Evolutionary conservation across 768 basidiomycete species (phyloP).

Genomic region (Suillus fuscotomentosus): DNA sequence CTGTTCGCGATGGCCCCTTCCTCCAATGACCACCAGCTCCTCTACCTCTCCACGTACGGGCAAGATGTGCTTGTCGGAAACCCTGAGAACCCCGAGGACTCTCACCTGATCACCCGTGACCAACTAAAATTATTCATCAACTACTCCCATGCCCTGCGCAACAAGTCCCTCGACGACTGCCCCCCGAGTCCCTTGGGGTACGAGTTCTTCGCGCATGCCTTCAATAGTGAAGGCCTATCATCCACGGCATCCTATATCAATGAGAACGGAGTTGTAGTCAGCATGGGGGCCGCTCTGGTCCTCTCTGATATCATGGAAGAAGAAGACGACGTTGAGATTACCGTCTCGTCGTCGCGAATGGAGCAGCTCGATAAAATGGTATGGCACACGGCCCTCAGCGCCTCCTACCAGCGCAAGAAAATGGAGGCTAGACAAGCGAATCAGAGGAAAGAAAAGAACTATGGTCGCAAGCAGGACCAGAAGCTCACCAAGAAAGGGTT

Average conservation of each 20-base stretch:
- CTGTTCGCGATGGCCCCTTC: neutral
- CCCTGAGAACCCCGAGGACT: neutral
- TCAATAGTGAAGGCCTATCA: neutral
- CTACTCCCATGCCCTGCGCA: neutral
- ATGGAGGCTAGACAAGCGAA: too few relatives aligned
- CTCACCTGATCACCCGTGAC: neutral
- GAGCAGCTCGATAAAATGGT: too few relatives aligned
- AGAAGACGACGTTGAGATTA: too few relatives aligned
- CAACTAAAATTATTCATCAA: neutral
- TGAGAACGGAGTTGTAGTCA: neutral
- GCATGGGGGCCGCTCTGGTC: too few relatives aligned
- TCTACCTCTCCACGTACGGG: neutral
- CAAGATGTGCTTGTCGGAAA: neutral
- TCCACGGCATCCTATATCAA: neutral
- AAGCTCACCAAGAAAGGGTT: too few relatives aligned
- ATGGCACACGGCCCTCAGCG: too few relatives aligned
- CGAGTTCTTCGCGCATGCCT: neutral
- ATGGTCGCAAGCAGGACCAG: too few relatives aligned
- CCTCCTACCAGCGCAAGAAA: too few relatives aligned
- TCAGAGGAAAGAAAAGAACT: too few relatives aligned
- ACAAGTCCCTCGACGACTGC: neutral
- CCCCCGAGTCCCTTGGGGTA: neutral
- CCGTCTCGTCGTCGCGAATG: too few relatives aligned
- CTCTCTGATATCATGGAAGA: too few relatives aligned
- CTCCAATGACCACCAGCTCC: rapidly evolving